Conservation (phyloP, 805 yeast species). For the Lachancea fermentati region DNA sequence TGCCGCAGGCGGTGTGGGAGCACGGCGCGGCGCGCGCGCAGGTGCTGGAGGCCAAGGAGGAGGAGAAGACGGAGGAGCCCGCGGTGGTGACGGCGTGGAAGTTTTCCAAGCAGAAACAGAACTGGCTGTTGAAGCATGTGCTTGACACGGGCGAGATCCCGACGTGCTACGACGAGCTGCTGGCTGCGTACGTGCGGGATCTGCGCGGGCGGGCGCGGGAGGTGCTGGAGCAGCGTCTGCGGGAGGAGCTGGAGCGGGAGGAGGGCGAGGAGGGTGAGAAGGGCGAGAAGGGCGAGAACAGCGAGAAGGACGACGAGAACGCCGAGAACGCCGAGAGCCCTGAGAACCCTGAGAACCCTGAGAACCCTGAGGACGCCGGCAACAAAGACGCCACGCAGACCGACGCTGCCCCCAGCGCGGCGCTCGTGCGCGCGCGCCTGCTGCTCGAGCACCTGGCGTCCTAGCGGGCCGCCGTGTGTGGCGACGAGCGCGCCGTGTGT, state of each 20-base stretch:
- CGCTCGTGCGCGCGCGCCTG: not conserved
- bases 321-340: not conserved
- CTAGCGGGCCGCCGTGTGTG: no score
- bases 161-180: slow-evolving; percentile 21
- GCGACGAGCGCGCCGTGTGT: no score
- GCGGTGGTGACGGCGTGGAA: slow-evolving; percentile 31
- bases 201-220: slow-evolving; percentile 18
- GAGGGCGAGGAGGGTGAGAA: not conserved
- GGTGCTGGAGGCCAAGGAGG: slow-evolving; percentile 2
- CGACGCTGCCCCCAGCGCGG: no score
- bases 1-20: slow-evolving; percentile 22
- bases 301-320: not conserved
- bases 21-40: slow-evolving; percentile 7
- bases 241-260: not conserved
- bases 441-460: not conserved
- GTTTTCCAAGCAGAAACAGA: slow-evolving; percentile 34
- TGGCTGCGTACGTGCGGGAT: slow-evolving; percentile 28
- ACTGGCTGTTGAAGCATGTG: slow-evolving; percentile 32
- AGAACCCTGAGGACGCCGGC: not conserved
- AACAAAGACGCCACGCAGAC: no score
- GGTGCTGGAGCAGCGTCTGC: slow-evolving; percentile 2
- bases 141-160: slow-evolving; percentile 26
- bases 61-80: slow-evolving; percentile 11
- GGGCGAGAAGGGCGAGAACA: not conserved
- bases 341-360: not conserved